Evolutionary conservation across 805 yeast species (phyloP).

Genomic region (Suhomyces faveliae): DNA sequence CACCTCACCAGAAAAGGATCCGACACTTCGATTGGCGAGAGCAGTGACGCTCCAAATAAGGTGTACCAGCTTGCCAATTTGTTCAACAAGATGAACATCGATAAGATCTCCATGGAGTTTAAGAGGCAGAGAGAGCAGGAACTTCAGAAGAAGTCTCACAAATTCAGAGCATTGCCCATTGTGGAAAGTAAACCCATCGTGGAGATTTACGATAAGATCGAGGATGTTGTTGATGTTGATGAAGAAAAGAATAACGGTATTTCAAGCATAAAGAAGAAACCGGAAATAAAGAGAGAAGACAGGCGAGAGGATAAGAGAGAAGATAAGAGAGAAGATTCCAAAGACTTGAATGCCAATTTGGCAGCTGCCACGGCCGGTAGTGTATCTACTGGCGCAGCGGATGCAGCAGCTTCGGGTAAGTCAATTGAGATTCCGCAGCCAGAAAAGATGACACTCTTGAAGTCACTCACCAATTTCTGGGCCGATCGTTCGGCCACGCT

Average conservation of each 20-base stretch:
- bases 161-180: conserved; percentile 68
- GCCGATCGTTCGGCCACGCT: conserved; percentile 94
- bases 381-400: background rate
- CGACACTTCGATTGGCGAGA: conserved; percentile 4
- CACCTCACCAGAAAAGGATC: conserved; percentile 12
- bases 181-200: conserved; percentile 82
- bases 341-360: background rate
- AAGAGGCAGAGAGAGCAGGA: conserved; percentile 84
- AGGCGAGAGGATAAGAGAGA: conserved; percentile 4
- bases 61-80: conserved; percentile 67
- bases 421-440: conserved; percentile 38
- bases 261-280: conserved; percentile 1
- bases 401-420: conserved; percentile 2
- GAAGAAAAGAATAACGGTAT: conserved; percentile 10
- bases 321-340: conserved; percentile 4
- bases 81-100: conserved; percentile 74
- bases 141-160: conserved; percentile 55
- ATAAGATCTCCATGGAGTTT: conserved; percentile 78
- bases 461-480: conserved; percentile 88
- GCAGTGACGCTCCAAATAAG: conserved; percentile 16
- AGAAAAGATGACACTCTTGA: conserved; percentile 76
- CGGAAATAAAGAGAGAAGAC: background rate
- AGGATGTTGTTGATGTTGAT: conserved; percentile 71
- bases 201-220: conserved; percentile 82
- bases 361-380: background rate